phyloP scores from a whole-genome alignment of 768 basidiomycete species.

The Phallus indusiatus region DNA sequence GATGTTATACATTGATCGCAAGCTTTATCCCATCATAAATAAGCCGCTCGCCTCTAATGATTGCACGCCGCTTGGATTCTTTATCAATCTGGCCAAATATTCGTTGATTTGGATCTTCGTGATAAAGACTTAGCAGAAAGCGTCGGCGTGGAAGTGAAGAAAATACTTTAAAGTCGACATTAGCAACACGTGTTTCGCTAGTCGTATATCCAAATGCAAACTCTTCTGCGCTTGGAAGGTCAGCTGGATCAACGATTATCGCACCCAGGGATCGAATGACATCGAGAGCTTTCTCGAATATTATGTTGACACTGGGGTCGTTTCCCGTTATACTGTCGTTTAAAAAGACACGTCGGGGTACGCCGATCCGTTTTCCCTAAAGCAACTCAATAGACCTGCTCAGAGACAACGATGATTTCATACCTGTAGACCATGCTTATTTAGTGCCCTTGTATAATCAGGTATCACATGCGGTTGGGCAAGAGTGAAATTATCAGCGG shows the following conservation, averaged over 20 bases:
- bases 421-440: slow-evolving; percentile 11
- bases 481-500: slow-evolving; percentile 30
- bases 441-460: slow-evolving; percentile 14
- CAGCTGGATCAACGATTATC: slow-evolving; percentile 16
- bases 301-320: slow-evolving; percentile 25
- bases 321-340: slow-evolving; percentile 10
- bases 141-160: background rate
- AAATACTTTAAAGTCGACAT: slow-evolving; percentile 15
- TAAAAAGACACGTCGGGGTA: slow-evolving; percentile 30
- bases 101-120: slow-evolving; percentile 12
- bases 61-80: slow-evolving; percentile 20
- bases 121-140: background rate
- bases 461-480: slow-evolving; percentile 30
- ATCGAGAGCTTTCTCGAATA: slow-evolving; percentile 31
- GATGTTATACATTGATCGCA: background rate
- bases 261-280: slow-evolving; percentile 34
- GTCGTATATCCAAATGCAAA: slow-evolving; percentile 7
- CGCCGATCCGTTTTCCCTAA: slow-evolving; percentile 42
- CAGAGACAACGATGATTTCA: background rate
- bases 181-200: slow-evolving; percentile 12
- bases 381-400: background rate
- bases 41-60: slow-evolving; percentile 2
- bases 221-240: slow-evolving; percentile 24
- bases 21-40: background rate
- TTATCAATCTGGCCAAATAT: slow-evolving; percentile 15